phyloP scores from a whole-genome alignment of 129 eudicot genomes.

The Chrysanthemum seticuspe region DNA sequence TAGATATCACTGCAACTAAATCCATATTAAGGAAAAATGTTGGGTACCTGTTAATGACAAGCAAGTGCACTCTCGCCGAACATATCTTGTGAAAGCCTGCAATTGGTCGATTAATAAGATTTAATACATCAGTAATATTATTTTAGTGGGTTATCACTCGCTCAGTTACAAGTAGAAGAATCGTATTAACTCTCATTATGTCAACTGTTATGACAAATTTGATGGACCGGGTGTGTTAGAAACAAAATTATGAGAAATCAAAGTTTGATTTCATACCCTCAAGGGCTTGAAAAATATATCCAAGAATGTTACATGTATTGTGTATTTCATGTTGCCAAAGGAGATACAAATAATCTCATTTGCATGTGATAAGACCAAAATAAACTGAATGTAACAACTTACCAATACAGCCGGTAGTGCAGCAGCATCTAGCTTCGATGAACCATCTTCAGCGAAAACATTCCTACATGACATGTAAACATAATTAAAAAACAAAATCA shows the following conservation, averaged over 20 bases:
- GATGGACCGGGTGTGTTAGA: too few species aligned
- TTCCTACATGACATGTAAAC: conserved; percentile 54
- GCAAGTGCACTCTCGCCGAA: conserved; percentile 67
- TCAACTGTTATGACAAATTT: too few species aligned
- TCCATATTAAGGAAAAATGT: neutral
- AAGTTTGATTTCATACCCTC: too few species aligned
- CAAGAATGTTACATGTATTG: too few species aligned
- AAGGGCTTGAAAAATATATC: too few species aligned
- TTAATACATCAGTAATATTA: too few species aligned
- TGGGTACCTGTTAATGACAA: conserved; percentile 80
- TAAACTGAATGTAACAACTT: conserved; percentile 20
- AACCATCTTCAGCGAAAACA: conserved; percentile 72
- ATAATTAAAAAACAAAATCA: conserved; percentile 11
- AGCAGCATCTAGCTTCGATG: conserved; percentile 55
- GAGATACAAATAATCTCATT: too few species aligned
- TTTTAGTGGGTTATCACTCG: neutral
- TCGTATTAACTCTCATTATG: too few species aligned
- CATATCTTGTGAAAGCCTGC: conserved; percentile 90
- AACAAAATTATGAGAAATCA: too few species aligned
- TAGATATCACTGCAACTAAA: conserved; percentile 7
- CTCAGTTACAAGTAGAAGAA: neutral
- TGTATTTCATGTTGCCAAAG: too few species aligned
- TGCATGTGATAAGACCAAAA: too few species aligned
- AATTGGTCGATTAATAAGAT: neutral
- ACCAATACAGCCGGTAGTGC: conserved; percentile 69